Percentiles rank a stretch among this genome's conserved stretches.
Evolutionary conservation across 2,329 filamentous ascomycete genomes (phyloP).

Genomic region (Colletotrichum somersetense): DNA sequence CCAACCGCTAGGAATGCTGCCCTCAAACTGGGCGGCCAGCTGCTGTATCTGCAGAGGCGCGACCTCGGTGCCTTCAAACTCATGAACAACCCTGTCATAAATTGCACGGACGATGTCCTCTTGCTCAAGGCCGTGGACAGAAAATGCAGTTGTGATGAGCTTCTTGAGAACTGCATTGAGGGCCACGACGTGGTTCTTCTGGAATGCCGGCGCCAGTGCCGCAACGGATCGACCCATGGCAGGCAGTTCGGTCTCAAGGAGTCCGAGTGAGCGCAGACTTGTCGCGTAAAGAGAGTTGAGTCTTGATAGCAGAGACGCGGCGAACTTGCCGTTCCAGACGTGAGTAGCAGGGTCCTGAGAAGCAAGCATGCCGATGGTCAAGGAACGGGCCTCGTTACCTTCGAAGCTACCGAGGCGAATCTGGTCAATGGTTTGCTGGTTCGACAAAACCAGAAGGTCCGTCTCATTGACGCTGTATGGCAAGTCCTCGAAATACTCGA

Average conservation of each 20-base stretch:
- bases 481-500: conserved; percentile 1
- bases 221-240: conserved; percentile 69
- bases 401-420: conserved; percentile 52
- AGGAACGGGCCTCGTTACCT: conserved; percentile 25
- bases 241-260: conserved; percentile 75
- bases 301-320: conserved; percentile 65
- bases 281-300: conserved; percentile 65
- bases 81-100: conserved; percentile 5
- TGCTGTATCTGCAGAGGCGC: conserved; percentile 17
- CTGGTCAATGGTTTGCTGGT: conserved; percentile 57
- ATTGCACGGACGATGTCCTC: conserved; percentile 2
- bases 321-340: conserved; percentile 57
- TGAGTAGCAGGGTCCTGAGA: conserved; percentile 37
- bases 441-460: conserved; percentile 65
- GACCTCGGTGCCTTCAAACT: conserved; percentile 8
- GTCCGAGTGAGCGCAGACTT: conserved; percentile 69
- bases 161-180: conserved; percentile 63
- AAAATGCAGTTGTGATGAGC: conserved; percentile 58
- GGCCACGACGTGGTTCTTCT: conserved; percentile 61
- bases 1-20: conserved; percentile 54
- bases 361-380: conserved; percentile 36
- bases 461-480: conserved; percentile 43
- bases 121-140: conserved; percentile 52
- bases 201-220: conserved; percentile 62
- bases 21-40: conserved; percentile 31